Base-by-base conservation (phyloP, 805 yeast genomes). In the Candida ulmi region DNA sequence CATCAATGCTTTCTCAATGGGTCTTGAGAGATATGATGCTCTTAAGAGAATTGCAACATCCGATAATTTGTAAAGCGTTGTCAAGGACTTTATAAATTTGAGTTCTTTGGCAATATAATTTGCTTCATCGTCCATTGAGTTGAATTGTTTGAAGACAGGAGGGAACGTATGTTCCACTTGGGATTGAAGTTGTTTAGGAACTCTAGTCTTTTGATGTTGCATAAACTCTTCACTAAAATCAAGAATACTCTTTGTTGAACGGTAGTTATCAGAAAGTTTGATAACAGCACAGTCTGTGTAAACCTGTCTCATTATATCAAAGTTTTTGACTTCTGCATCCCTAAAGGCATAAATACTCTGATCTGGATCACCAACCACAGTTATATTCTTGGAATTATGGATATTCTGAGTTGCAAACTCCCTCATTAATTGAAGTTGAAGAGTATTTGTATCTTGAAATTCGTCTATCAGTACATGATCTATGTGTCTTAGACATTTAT, bases 351-450 rank as follows among this genome's bases (percentile, higher is more conserved):
- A 91, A 17, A 91, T 91, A 54, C 95, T 82, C 60, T 91, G 99
- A 59, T 93, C 96, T 0, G 96, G 96, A 55, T 91, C 99, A 1
- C 99, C 99, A 2, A 91, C 97, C 1, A 88, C 80, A 0, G 97
- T 86, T 8, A 91, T 72, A 42, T 80, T 80, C 44, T 77, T 57
- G 28, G 66, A 68, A 16, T 54, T 38, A 16, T 61, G 57, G 3
- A 59, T 51, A 30, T 72, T 65, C 41, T 65, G 66, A 11, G 55
- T 52, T 0, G 80, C 69, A 25, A 83, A 61, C 5, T 66, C 62
- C 44, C 71, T 72, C 68, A 87, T 72, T 34, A 93, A 64, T 39
- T 77, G 75, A 46, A 88, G 67, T 56, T 91, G 98, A 15, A 88
- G 69, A 27, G 67, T 67, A 50, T 84, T 87, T 0, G 97, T 88